phyloP scores from a whole-genome alignment of 2,329 filamentous ascomycete species.

The Aspergillus alliaceus region DNA sequence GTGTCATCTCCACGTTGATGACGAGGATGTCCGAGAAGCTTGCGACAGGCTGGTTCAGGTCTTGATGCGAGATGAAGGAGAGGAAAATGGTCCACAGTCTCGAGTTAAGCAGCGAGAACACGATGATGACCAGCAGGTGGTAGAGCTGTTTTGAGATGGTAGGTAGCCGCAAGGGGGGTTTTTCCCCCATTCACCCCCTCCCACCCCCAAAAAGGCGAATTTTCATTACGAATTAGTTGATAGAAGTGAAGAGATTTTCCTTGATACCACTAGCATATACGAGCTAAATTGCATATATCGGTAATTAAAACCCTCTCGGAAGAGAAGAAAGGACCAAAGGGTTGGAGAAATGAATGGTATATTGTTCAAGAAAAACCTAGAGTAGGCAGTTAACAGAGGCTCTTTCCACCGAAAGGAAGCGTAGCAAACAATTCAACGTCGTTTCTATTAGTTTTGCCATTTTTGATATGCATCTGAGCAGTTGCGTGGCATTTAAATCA shows the following conservation, averaged over 20 bases:
- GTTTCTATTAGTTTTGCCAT: neutral
- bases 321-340: neutral
- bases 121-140: constrained; percentile 47
- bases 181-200: no score
- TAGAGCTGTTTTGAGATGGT: constrained; percentile 43
- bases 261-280: neutral
- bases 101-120: constrained; percentile 35
- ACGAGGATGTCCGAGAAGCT: constrained; percentile 78
- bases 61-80: constrained; percentile 76
- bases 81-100: constrained; percentile 41
- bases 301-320: neutral
- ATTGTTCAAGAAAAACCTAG: neutral
- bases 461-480: neutral
- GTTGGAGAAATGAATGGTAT: neutral
- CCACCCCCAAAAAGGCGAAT: no score
- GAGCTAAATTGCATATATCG: neutral
- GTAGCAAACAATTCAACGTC: neutral
- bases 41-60: constrained; percentile 90
- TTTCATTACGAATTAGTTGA: neutral
- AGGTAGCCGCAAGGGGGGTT: no score
- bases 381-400: neutral
- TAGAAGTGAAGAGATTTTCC: neutral
- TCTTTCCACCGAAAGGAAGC: neutral
- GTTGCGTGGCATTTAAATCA: neutral
- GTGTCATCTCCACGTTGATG: constrained; percentile 72